phyloP scores from a whole-genome alignment of 306 rosid species.

The Lagenaria siceraria region DNA sequence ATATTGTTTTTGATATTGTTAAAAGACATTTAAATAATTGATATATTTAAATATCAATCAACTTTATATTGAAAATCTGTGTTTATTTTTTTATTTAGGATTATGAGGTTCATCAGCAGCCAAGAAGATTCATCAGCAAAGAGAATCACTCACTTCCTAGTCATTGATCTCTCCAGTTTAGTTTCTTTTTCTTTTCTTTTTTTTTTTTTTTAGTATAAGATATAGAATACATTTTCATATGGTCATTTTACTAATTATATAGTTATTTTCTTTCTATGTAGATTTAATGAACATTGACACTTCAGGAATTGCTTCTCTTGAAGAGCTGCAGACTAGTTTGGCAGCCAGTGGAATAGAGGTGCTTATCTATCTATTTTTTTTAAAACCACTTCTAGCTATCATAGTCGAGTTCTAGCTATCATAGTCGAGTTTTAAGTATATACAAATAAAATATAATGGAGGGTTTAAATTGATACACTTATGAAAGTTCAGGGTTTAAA shows the following conservation, averaged over 20 bases:
- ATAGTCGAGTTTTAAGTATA: no score
- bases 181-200: not conserved
- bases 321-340: slow-evolving; percentile 46
- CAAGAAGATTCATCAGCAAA: slow-evolving; percentile 27
- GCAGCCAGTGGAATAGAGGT: slow-evolving; percentile 47
- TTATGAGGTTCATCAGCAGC: slow-evolving; percentile 37
- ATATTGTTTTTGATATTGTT: no score
- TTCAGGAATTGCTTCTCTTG: slow-evolving; percentile 53
- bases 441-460: no score
- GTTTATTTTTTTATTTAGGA: slow-evolving; percentile 15
- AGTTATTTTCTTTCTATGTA: not conserved
- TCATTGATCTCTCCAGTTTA: slow-evolving; percentile 56
- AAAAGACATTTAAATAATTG: no score
- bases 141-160: slow-evolving; percentile 26
- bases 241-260: no score
- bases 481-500: no score
- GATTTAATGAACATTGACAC: slow-evolving; percentile 72
- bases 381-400: no score
- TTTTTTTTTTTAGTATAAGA: not conserved
- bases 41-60: no score
- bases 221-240: not conserved
- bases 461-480: no score
- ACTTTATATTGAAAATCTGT: not conserved
- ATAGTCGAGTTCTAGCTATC: no score
- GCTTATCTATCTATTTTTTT: not conserved